These are phyloP conservation scores for Vitis labrusca DNA, from an alignment of 164 flowering plant genomes.

Conservation along the genomic window DNA sequence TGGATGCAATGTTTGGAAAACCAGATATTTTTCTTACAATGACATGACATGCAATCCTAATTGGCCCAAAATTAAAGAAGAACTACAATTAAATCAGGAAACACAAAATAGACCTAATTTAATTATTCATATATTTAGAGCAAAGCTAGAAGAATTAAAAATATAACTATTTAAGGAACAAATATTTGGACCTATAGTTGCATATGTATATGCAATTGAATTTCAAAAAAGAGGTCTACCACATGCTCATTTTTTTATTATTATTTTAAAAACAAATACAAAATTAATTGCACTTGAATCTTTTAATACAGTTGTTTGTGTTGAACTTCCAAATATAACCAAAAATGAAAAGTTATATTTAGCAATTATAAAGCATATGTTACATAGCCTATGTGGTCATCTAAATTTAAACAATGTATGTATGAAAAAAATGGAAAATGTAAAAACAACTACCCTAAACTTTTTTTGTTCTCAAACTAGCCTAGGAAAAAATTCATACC, in stretches of 20 bases:
- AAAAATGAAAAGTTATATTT: neutral
- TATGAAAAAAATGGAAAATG: constrained; percentile 3
- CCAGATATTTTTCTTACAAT: too few species aligned
- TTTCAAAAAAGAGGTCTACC: constrained; percentile 25
- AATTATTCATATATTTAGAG: neutral
- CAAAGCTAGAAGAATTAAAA: constrained; percentile 6
- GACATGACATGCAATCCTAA: too few species aligned
- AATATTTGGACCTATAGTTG: constrained; percentile 13
- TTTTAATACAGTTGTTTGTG: constrained; percentile 2
- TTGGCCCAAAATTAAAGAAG: too few species aligned
- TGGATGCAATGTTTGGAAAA: too few species aligned
- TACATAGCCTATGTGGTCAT: constrained; percentile 23
- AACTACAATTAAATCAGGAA: too few species aligned
- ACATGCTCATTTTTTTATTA: constrained; percentile 12
- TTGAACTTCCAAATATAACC: constrained; percentile 6
- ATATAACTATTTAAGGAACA: neutral
- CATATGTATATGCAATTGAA: constrained; percentile 9
- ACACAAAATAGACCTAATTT: too few species aligned
- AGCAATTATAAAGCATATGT: constrained; percentile 13
- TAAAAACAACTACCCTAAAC: neutral
- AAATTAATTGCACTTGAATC: neutral
- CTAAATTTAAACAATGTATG: neutral
- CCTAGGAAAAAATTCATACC: constrained; percentile 7
- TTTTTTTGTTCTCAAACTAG: neutral
- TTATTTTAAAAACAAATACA: neutral